A percentile compares a stretch with the other conserved stretches of the same genome.
Evolutionary conservation across 768 basidiomycete species (phyloP).

Genomic region (Kockovaella imperatae): DNA sequence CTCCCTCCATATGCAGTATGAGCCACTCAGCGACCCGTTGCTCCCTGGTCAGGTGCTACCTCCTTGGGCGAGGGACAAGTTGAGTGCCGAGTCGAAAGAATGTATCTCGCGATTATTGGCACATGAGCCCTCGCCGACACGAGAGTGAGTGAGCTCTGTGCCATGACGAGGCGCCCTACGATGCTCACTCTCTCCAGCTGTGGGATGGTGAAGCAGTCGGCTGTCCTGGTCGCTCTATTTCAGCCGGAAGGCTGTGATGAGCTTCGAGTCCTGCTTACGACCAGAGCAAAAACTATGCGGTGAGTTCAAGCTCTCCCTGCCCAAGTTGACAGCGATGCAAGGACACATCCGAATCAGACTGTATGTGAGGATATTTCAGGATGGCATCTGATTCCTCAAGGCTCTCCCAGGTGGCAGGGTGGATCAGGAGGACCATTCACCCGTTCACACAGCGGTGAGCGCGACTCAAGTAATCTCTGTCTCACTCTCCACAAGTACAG

Average conservation of each 20-base stretch:
- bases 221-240: conserved; percentile 71
- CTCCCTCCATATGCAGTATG: too few relatives aligned
- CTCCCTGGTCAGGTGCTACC: too few relatives aligned
- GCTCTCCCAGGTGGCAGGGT: conserved; percentile 75
- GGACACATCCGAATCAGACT: conserved; percentile 29
- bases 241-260: conserved; percentile 55
- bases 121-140: conserved; percentile 14
- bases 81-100: conserved; percentile 23
- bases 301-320: conserved; percentile 4
- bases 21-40: too few relatives aligned
- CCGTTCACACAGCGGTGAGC: conserved; percentile 69
- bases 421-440: conserved; percentile 58
- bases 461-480: neutral
- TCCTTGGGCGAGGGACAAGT: conserved; percentile 6
- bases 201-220: conserved; percentile 53
- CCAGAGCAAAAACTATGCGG: conserved; percentile 56
- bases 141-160: conserved; percentile 23
- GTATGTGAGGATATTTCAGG: conserved; percentile 9
- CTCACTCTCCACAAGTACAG: conserved; percentile 54
- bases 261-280: conserved; percentile 73
- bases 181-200: conserved; percentile 3
- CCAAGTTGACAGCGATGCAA: neutral
- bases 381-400: conserved; percentile 6
- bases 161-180: neutral
- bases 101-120: conserved; percentile 20